Evolutionary conservation across 768 basidiomycete species (phyloP).

Genomic region (Suillus variegatus): DNA sequence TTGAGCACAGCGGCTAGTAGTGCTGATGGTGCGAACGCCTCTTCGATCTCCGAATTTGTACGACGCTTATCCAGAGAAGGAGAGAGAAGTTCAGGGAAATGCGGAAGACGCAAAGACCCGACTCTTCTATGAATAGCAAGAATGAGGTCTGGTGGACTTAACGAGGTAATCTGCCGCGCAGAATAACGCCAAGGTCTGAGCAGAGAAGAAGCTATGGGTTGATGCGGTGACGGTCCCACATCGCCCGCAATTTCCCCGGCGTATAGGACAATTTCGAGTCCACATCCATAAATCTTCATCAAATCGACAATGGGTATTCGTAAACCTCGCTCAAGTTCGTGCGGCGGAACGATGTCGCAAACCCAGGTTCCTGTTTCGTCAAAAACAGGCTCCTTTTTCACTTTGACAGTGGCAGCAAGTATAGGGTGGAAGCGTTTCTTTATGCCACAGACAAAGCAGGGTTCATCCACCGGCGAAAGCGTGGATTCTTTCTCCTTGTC

Average conservation of each 20-base stretch:
- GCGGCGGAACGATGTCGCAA: slow-evolving; percentile 24
- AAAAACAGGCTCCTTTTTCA: slow-evolving; percentile 21
- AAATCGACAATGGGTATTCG: slow-evolving; percentile 23
- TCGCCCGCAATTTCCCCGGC: neutral
- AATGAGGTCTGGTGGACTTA: slow-evolving; percentile 28
- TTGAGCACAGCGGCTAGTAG: slow-evolving; percentile 35
- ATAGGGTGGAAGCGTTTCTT: slow-evolving; percentile 29
- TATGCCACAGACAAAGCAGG: slow-evolving; percentile 29
- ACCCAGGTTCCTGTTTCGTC: slow-evolving; percentile 16
- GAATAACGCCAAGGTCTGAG: slow-evolving; percentile 18
- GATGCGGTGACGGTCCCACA: slow-evolving; percentile 7
- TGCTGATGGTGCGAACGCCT: slow-evolving; percentile 36
- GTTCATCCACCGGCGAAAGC: slow-evolving; percentile 22
- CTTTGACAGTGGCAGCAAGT: slow-evolving; percentile 12
- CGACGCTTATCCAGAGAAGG: slow-evolving; percentile 16
- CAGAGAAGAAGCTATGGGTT: slow-evolving; percentile 9
- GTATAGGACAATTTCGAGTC: slow-evolving; percentile 18
- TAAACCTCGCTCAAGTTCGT: slow-evolving; percentile 21
- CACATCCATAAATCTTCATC: slow-evolving; percentile 16
- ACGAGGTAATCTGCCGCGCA: slow-evolving; percentile 23
- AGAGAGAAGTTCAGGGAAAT: slow-evolving; percentile 19
- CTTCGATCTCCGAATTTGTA: slow-evolving; percentile 19
- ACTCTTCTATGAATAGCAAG: slow-evolving; percentile 27
- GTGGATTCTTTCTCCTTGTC: slow-evolving; percentile 23
- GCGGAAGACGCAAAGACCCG: slow-evolving; percentile 20